phyloP scores from a whole-genome alignment of 75 land plant species.

The Picea sitchensis region DNA sequence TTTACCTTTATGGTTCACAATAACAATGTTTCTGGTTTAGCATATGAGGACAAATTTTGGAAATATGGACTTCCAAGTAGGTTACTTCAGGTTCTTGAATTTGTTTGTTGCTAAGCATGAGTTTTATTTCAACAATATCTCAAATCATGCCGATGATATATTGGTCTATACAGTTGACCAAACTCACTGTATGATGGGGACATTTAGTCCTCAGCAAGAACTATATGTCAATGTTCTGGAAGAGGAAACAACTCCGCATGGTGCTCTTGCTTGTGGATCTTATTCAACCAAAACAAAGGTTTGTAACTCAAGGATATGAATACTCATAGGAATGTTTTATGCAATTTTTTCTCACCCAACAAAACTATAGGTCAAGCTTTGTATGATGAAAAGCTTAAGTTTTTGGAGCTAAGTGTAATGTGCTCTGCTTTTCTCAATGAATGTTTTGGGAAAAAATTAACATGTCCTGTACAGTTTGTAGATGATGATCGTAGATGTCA shows the following conservation, averaged over 20 bases:
- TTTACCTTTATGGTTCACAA: conserved; percentile 58
- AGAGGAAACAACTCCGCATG: conserved; percentile 71
- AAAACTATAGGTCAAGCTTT: not conserved
- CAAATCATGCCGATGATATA: not conserved
- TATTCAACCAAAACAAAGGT: conserved; percentile 65
- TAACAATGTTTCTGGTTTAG: conserved; percentile 73
- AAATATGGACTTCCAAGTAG: conserved; percentile 49
- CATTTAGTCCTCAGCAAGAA: conserved; percentile 70
- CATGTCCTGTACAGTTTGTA: conserved; percentile 47
- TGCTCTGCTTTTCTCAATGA: not conserved
- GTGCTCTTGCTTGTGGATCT: conserved; percentile 58
- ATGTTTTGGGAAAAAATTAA: not conserved
- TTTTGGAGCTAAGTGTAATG: not conserved
- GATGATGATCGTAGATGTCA: conserved; percentile 70
- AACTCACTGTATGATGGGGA: conserved; percentile 63
- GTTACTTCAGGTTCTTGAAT: not conserved
- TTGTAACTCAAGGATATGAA: not conserved
- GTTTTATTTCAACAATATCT: not conserved
- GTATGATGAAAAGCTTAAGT: not conserved
- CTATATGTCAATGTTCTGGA: conserved; percentile 55
- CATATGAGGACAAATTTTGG: conserved; percentile 62
- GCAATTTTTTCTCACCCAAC: not conserved
- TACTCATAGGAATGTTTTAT: not conserved
- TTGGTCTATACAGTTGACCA: conserved; percentile 44
- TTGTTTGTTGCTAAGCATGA: not conserved